phyloP scores from a whole-genome alignment of 2,329 filamentous ascomycete genomes.

The Hypoxylon sp. region DNA sequence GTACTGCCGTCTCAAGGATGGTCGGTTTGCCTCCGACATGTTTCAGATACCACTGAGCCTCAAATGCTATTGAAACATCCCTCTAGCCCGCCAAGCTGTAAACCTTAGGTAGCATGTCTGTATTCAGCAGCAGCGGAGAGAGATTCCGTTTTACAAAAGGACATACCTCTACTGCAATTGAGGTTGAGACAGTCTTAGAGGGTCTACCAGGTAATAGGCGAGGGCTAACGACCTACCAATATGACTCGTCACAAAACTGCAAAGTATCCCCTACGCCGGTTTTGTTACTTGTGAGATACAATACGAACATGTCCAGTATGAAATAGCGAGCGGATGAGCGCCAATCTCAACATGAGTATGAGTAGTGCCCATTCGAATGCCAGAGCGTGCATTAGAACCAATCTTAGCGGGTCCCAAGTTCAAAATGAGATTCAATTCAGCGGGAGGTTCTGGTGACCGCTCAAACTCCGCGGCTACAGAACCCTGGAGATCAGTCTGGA shows the following conservation, averaged over 20 bases:
- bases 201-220: constrained; percentile 18
- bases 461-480: constrained; percentile 32
- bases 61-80: constrained; percentile 29
- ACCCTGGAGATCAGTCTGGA: constrained; percentile 40
- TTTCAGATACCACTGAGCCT: constrained; percentile 30
- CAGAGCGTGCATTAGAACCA: constrained; percentile 12
- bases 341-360: constrained; percentile 13
- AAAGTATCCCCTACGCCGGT: constrained; percentile 22
- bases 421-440: constrained; percentile 6
- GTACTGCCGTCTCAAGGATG: constrained; percentile 17
- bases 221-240: constrained; percentile 18
- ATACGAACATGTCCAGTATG: constrained; percentile 3
- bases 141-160: constrained; percentile 6
- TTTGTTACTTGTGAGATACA: constrained; percentile 31
- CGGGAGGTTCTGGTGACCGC: constrained; percentile 7
- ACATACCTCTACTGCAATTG: constrained; percentile 17
- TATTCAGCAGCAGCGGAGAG: constrained; percentile 8
- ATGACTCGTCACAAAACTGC: constrained; percentile 34
- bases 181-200: constrained; percentile 37
- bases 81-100: constrained; percentile 6
- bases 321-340: not conserved
- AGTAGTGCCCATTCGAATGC: constrained; percentile 5
- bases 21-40: constrained; percentile 22
- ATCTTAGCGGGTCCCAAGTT: not conserved
- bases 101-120: constrained; percentile 4